These are phyloP conservation scores for Serendipita sp. DNA, from an alignment of 768 basidiomycete species.

Conservation along the genomic window DNA sequence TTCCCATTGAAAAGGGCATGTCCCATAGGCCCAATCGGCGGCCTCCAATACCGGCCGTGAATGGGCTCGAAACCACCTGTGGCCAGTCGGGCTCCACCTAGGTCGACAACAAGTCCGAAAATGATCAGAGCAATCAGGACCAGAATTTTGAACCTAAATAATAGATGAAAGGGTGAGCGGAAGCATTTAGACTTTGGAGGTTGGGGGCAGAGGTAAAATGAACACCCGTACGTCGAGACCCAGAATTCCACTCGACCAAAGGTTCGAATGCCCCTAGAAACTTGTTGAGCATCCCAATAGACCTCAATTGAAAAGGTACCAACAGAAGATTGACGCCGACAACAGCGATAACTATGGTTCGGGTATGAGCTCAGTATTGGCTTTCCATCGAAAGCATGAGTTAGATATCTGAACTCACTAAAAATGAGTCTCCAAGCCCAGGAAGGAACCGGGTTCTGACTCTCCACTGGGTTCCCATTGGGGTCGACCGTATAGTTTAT, in stretches of 20 bases:
- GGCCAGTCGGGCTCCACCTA: neutral
- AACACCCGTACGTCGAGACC: neutral
- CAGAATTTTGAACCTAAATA: neutral
- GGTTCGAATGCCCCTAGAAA: neutral
- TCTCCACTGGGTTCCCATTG: neutral
- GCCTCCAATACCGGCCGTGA: neutral
- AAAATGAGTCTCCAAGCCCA: neutral
- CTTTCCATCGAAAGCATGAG: too few species aligned
- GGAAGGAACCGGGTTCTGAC: neutral
- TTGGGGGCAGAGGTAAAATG: neutral
- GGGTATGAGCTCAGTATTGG: too few species aligned
- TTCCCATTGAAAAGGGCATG: neutral
- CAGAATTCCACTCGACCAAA: neutral
- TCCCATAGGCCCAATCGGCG: neutral
- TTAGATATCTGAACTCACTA: neutral
- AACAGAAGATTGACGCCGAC: conserved; percentile 1
- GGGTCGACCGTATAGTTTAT: neutral
- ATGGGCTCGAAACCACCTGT: neutral
- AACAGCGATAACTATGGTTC: neutral
- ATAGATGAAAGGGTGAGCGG: too few species aligned
- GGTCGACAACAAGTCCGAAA: conserved; percentile 2
- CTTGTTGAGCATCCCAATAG: neutral
- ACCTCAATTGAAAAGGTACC: neutral
- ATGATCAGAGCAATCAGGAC: neutral
- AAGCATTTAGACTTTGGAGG: neutral